Percentiles rank a stretch among this genome's conserved stretches.
Evolutionary conservation across 2,329 filamentous ascomycete genomes (phyloP).

Genomic region (Aspergillus alliaceus): DNA sequence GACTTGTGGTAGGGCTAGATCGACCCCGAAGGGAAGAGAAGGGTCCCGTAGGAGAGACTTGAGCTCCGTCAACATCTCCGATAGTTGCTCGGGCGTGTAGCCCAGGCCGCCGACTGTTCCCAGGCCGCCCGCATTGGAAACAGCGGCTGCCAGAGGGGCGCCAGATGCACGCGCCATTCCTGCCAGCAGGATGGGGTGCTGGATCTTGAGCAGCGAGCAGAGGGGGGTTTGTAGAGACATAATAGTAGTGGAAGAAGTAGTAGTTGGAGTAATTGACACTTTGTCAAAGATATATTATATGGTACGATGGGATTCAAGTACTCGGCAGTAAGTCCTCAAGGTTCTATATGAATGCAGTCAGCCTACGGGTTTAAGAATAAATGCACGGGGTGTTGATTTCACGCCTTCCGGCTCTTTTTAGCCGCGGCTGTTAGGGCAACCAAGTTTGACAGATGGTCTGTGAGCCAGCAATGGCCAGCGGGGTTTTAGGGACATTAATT

Average conservation of each 20-base stretch:
- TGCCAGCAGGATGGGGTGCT: conserved; percentile 86
- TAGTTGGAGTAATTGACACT: background rate
- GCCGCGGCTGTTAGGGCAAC: background rate
- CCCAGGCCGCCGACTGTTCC: conserved; percentile 63
- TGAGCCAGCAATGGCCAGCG: background rate
- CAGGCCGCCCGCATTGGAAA: conserved; percentile 84
- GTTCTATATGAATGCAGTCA: background rate
- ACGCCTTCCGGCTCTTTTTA: background rate
- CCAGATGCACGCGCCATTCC: conserved; percentile 89
- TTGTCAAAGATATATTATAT: background rate
- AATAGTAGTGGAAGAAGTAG: conserved; percentile 9
- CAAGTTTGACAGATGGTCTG: background rate
- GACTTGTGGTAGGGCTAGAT: conserved; percentile 86
- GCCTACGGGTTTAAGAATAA: background rate
- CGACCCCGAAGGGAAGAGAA: conserved; percentile 81
- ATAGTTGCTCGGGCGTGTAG: conserved; percentile 71
- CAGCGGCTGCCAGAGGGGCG: conserved; percentile 75
- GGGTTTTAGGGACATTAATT: background rate
- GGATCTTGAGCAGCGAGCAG: conserved; percentile 75
- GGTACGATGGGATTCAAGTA: background rate
- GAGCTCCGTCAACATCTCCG: conserved; percentile 80
- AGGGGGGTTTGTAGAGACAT: conserved; percentile 72
- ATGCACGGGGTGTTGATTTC: background rate
- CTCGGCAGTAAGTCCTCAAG: background rate
- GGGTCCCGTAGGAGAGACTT: conserved; percentile 70